phyloP scores from a whole-genome alignment of 495 filamentous ascomycete genomes.

The Geoglossum glabrum region DNA sequence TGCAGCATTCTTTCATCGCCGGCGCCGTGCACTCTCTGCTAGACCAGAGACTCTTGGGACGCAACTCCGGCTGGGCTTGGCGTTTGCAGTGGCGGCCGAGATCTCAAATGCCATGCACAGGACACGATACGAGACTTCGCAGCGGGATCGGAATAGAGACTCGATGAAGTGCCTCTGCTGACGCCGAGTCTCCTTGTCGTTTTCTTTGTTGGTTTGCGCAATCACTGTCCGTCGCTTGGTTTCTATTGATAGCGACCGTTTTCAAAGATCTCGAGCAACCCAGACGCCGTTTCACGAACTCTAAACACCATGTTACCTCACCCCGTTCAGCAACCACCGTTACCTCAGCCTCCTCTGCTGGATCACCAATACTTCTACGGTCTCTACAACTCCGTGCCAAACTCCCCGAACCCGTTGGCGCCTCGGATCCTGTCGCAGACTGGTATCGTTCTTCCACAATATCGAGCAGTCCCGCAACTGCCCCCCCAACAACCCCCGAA shows the following conservation, averaged over 20 bases:
- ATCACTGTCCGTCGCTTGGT: neutral
- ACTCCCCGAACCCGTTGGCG: neutral
- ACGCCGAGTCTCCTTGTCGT: neutral
- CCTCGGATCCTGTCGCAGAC: neutral
- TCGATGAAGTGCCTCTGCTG: neutral
- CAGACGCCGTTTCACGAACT: neutral
- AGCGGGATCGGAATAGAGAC: constrained; percentile 1
- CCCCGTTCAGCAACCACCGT: neutral
- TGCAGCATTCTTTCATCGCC: neutral
- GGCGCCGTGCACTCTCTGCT: neutral
- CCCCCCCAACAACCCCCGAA: neutral
- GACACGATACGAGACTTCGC: neutral
- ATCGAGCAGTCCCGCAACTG: neutral
- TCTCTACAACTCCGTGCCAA: neutral
- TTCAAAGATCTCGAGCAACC: neutral
- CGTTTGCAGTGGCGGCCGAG: neutral
- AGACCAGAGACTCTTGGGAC: neutral
- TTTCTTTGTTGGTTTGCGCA: neutral
- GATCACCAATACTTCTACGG: neutral
- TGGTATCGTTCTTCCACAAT: neutral
- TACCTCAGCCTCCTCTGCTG: neutral
- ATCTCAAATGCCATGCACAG: constrained; percentile 1
- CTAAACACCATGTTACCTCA: constrained; percentile 1
- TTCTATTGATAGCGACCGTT: neutral
- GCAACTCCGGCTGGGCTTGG: neutral